These are phyloP conservation scores for Stipa capillata DNA, from an alignment of 176 grass and related monocot species.

Conservation along the genomic window DNA sequence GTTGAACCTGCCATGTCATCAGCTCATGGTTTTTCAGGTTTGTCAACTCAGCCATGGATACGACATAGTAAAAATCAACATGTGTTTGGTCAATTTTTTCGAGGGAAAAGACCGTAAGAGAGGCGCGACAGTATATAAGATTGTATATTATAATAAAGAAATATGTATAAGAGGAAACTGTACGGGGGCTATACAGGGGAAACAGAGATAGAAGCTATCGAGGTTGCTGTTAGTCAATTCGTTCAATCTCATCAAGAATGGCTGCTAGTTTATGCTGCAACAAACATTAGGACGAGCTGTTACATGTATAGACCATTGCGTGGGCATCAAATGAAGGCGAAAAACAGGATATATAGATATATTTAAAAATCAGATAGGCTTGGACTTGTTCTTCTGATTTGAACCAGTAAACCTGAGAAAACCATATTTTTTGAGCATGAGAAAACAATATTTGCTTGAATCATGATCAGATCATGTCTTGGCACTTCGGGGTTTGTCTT, in stretches of 20 bases:
- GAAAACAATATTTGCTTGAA: background rate
- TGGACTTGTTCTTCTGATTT: background rate
- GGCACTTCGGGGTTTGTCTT: background rate
- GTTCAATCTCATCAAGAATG: background rate
- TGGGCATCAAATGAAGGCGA: background rate
- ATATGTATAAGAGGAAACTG: no score
- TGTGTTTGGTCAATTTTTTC: no score
- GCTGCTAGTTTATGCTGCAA: background rate
- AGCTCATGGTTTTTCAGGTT: no score
- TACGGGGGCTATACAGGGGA: no score
- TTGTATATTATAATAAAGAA: no score
- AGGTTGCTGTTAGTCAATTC: background rate
- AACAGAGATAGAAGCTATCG: no score
- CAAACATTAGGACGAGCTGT: background rate
- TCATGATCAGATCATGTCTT: background rate
- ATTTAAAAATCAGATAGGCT: background rate
- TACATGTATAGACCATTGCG: background rate
- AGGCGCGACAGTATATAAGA: no score
- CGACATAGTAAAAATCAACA: no score
- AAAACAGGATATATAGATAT: background rate
- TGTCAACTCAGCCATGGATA: no score
- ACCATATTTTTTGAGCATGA: no score
- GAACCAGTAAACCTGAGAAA: background rate
- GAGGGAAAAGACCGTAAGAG: no score
- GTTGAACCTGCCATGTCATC: no score